Evolutionary conservation across 2,329 filamentous ascomycete genomes (phyloP).

Genomic region (Fusarium temperatum): DNA sequence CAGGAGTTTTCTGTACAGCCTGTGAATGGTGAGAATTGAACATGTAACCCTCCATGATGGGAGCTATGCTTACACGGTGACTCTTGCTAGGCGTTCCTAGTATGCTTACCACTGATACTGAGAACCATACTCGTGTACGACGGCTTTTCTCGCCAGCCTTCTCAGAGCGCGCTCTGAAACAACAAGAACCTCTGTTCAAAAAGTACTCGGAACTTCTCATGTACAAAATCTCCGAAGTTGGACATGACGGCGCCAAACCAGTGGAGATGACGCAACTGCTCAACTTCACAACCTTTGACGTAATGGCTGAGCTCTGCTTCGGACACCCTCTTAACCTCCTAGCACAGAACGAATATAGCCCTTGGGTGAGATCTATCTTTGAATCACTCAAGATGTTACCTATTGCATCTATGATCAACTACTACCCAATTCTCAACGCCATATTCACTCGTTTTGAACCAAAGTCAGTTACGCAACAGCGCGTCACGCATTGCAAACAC

Average conservation of each 20-base stretch:
- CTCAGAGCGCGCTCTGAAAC: constrained; percentile 17
- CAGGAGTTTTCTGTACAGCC: constrained; percentile 9
- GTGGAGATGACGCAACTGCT: constrained; percentile 6
- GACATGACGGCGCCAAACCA: not conserved
- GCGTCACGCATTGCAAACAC: constrained; percentile 7
- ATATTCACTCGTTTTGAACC: constrained; percentile 3
- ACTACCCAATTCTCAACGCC: not conserved
- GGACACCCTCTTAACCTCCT: constrained; percentile 41
- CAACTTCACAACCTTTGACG: constrained; percentile 42
- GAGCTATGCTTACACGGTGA: not conserved
- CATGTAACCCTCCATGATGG: too few species aligned
- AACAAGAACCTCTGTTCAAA: constrained; percentile 10
- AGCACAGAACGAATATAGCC: constrained; percentile 35
- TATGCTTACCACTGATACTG: not conserved
- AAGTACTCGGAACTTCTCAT: constrained; percentile 15
- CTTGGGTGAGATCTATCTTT: constrained; percentile 42
- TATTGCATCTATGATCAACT: not conserved
- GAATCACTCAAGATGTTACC: constrained; percentile 2
- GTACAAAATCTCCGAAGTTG: constrained; percentile 7
- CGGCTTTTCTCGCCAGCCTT: constrained; percentile 11
- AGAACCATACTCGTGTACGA: constrained; percentile 1
- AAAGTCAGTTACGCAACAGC: constrained; percentile 2
- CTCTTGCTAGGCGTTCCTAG: not conserved
- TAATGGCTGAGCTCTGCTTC: constrained; percentile 40
- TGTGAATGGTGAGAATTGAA: not conserved